Evolutionary conservation across 805 yeast species (phyloP).

Genomic region (Cephaloascus fragrans): DNA sequence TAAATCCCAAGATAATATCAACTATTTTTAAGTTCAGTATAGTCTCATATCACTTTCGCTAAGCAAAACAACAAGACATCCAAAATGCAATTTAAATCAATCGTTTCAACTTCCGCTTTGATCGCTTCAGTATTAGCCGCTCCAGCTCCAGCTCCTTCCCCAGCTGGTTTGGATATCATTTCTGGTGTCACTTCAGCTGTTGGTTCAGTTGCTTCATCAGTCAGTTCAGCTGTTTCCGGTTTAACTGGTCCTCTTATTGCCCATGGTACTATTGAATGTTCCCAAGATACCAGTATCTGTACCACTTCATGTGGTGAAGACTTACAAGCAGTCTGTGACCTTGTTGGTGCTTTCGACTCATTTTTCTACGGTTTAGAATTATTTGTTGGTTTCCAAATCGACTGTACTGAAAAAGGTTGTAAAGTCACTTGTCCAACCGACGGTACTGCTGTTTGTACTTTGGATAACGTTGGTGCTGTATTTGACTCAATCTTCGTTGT

Average conservation of each 20-base stretch:
- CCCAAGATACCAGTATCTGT: background rate
- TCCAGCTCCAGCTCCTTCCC: too few species aligned
- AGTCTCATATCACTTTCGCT: constrained; percentile 1
- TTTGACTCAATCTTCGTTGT: background rate
- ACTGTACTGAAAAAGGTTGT: background rate
- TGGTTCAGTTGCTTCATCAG: too few species aligned
- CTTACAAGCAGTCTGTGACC: background rate
- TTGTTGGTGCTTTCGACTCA: background rate
- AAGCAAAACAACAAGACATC: constrained; percentile 3
- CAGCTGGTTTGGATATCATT: too few species aligned
- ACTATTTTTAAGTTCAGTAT: too few species aligned
- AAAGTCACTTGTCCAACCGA: background rate
- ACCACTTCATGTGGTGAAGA: background rate
- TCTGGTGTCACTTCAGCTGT: too few species aligned
- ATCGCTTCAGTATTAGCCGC: too few species aligned
- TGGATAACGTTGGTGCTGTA: background rate
- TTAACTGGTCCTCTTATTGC: background rate
- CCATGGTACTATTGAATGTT: background rate
- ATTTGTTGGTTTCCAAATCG: background rate
- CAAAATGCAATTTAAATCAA: constrained; percentile 31
- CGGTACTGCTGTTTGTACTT: background rate
- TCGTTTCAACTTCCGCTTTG: too few species aligned
- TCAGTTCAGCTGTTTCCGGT: too few species aligned
- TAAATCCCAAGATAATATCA: too few species aligned
- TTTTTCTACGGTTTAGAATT: background rate